phyloP scores from a whole-genome alignment of 2,329 filamentous ascomycete species.

The Colletotrichum sp. region DNA sequence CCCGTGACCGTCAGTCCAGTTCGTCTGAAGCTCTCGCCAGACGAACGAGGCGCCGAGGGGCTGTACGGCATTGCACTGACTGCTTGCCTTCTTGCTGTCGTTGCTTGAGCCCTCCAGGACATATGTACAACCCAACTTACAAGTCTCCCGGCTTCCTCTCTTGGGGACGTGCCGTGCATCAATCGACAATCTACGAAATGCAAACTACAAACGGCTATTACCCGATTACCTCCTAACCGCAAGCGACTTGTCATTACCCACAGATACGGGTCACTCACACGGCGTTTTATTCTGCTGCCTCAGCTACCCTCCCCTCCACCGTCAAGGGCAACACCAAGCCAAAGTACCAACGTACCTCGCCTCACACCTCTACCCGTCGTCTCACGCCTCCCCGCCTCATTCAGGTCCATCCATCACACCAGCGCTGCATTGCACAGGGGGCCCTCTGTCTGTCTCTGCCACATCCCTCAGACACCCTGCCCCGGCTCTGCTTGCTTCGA shows the following conservation, averaged over 20 bases:
- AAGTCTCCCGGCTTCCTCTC: background rate
- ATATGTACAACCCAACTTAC: too few relatives aligned
- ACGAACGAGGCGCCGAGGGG: constrained; percentile 18
- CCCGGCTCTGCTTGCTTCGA: constrained; percentile 5
- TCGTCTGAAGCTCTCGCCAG: background rate
- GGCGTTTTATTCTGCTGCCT: constrained; percentile 15
- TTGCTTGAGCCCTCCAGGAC: background rate
- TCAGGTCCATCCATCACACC: background rate
- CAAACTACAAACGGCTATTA: background rate
- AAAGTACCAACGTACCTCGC: background rate
- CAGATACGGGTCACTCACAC: constrained; percentile 1
- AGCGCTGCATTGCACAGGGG: background rate
- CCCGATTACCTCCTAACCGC: background rate
- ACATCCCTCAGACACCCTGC: constrained; percentile 5
- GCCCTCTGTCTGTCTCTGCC: background rate
- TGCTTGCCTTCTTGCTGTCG: background rate
- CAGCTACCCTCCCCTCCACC: constrained; percentile 7
- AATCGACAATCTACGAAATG: background rate
- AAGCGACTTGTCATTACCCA: constrained; percentile 5
- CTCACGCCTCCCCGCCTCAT: background rate
- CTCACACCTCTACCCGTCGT: background rate
- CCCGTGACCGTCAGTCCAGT: background rate
- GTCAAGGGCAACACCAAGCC: background rate
- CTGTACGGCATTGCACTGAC: background rate
- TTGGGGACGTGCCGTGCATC: constrained; percentile 10